Base-by-base conservation (phyloP, 148 eudicot genomes). In the Silene latifolia region DNA sequence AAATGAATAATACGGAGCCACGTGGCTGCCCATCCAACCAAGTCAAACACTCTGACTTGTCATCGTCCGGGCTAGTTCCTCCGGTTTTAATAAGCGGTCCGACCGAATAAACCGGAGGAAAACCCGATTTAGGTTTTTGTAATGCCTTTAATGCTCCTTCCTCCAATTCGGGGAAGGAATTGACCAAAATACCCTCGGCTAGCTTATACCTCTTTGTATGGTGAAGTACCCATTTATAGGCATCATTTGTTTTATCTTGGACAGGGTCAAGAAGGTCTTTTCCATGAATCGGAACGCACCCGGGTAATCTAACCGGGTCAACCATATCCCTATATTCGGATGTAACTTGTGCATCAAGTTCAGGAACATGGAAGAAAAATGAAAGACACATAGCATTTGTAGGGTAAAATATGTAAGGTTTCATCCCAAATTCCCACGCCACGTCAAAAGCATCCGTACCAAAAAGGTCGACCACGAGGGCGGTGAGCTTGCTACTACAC, bases 11-110 rank as follows among this genome's bases (percentile, higher is more conserved):
- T 0, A 89, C 92, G 0, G 92, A 85, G 12, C 89, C 88, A 76
- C 75, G 75, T 61, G 92, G 88, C 70, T 89, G 89, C 15, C 67
- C 69, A 71, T 89, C 88, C 76, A 89, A 63, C 90, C 92, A 89
- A 24, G 69, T 81, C 78, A 89, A 17, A 46, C 82, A 78, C 25
- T 76, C 85, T 1, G 29, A 76, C 59, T 73, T 80, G 8, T 67
- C 82, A 11, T 67, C 80, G 17, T 12, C 56, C 23, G 60, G 67
- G 3, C 58, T 23, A 9, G 42, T 24, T 6, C 74, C 58, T 47
- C 81, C 82, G 42, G 74, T 57, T 29, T 83, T 81, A 4, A 89
- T 35, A n/a, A 89, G 63, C 63, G 92, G 92, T 9, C 90, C 90
- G 15, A 89, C 79, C 29, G 85, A 69, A 20, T 89, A 89, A 80